Conservation (phyloP, 164 flowering plant species). For the Vitis cinerea region DNA sequence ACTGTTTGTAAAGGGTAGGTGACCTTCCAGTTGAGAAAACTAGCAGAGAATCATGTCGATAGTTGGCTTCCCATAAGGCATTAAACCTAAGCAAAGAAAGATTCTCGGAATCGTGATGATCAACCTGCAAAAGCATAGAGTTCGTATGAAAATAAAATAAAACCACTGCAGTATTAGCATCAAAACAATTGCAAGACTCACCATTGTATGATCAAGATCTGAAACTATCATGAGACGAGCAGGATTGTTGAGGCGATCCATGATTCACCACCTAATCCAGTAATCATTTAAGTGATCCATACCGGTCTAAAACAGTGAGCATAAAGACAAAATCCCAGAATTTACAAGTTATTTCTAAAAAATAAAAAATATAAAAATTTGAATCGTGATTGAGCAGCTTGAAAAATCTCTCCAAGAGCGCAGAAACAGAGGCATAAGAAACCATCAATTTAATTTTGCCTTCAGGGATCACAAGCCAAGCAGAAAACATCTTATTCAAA, state of each 20-base stretch:
- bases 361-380: too few species aligned
- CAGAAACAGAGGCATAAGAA: too few species aligned
- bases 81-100: conserved; percentile 69
- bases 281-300: too few species aligned
- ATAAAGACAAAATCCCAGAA: too few species aligned
- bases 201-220: conserved; percentile 90
- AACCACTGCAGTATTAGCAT: background rate
- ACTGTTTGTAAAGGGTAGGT: conserved; percentile 51
- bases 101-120: conserved; percentile 69
- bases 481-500: too few species aligned
- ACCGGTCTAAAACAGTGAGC: too few species aligned
- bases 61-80: conserved; percentile 81
- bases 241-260: conserved; percentile 63
- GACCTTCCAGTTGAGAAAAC: conserved; percentile 93
- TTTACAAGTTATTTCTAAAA: too few species aligned
- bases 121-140: conserved; percentile 50
- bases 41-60: conserved; percentile 70
- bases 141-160: background rate
- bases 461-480: too few species aligned
- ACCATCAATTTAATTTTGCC: too few species aligned
- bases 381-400: too few species aligned
- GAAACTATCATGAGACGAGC: conserved; percentile 83
- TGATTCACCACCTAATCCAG: conserved; percentile 7
- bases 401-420: too few species aligned
- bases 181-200: conserved; percentile 9